A percentile compares a stretch with the other conserved stretches of the same genome.
Evolutionary conservation across 306 rosid genomes (phyloP).

Genomic region (Alnus glutinosa): DNA sequence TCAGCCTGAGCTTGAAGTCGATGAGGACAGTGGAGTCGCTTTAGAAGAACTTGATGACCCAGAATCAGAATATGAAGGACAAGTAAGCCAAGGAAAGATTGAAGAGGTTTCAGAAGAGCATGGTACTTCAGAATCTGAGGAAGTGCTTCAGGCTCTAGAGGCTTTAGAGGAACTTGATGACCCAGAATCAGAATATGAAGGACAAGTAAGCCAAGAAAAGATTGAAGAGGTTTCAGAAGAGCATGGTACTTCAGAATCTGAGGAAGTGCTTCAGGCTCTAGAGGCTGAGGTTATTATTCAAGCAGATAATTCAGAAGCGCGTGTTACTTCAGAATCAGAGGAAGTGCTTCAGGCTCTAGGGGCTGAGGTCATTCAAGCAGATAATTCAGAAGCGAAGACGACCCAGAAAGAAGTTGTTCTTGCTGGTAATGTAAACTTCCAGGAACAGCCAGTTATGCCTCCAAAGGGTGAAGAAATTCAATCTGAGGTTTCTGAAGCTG

Average conservation of each 20-base stretch:
- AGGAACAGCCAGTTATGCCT: constrained; percentile 9
- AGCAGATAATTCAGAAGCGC: constrained; percentile 6
- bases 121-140: constrained; percentile 11
- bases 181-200: constrained; percentile 11
- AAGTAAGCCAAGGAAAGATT: neutral
- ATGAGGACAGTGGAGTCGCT: neutral
- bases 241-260: constrained; percentile 9
- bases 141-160: constrained; percentile 7
- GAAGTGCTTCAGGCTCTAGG: constrained; percentile 8
- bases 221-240: constrained; percentile 12
- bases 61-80: constrained; percentile 16
- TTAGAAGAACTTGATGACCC: constrained; percentile 1
- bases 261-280: constrained; percentile 6
- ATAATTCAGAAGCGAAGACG: constrained; percentile 3
- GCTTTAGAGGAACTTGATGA: constrained; percentile 2
- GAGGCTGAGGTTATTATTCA: constrained; percentile 17
- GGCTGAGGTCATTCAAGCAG: constrained; percentile 18
- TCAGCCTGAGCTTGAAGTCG: neutral
- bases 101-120: constrained; percentile 12
- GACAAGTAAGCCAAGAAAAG: neutral
- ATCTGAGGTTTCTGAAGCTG: constrained; percentile 5
- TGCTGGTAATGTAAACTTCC: neutral
- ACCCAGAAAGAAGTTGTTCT: constrained; percentile 1
- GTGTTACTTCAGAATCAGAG: constrained; percentile 8
- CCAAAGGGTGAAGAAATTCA: neutral